Base-by-base conservation (phyloP, 768 basidiomycete genomes). In the Rhodotorula graminis region DNA sequence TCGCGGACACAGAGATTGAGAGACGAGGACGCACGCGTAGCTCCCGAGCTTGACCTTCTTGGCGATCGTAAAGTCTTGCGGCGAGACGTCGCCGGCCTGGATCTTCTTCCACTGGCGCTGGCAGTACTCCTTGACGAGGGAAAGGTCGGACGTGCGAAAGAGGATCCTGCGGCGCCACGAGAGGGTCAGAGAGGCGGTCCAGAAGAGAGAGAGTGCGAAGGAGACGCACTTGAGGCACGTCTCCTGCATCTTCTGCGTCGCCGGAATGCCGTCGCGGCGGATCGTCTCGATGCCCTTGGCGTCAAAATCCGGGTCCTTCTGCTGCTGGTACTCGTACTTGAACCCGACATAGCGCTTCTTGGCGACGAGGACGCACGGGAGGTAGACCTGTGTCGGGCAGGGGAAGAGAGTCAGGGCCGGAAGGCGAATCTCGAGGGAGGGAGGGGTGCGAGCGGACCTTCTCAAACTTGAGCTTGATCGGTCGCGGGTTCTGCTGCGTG, bases 321-420 rank as follows among this genome's bases (percentile, higher is more conserved):
- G 91, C 74, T 93, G 90, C 0, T 89, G 85, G 65, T 82, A 85
- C 81, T 99, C 96, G 74, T 89, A 97, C 79, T 93, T 95, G 84
- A 91, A 96, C 1, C 96, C 96, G 31, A 98, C 95, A 76, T 99
- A 99, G 76, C 95, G 87, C 80, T 99, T 99, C 85, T 99, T 99
- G 4, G 95, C 92, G 85, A 96, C 86, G n/a, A 99, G 85, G 1
- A 97, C 88, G 77, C 91, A 94, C 5, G 93, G 93, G 57, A 93
- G 85, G 80, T 97, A 98, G 8, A 98, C 93, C 93, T 95, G 77
- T 27, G 50, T n/a, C 16, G 50, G 18, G 46, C 18, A 16, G 25
- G n/a, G n/a, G n/a, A n/a, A 60, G 27, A 52, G 27, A 25, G 11
- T 3, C 23, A 23, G 9, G 5, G 37, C 5, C 37, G 37, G 37